Evolutionary conservation across 176 grass and related monocot genomes (phyloP).

Genomic region (Bolboschoenus planiculmis): DNA sequence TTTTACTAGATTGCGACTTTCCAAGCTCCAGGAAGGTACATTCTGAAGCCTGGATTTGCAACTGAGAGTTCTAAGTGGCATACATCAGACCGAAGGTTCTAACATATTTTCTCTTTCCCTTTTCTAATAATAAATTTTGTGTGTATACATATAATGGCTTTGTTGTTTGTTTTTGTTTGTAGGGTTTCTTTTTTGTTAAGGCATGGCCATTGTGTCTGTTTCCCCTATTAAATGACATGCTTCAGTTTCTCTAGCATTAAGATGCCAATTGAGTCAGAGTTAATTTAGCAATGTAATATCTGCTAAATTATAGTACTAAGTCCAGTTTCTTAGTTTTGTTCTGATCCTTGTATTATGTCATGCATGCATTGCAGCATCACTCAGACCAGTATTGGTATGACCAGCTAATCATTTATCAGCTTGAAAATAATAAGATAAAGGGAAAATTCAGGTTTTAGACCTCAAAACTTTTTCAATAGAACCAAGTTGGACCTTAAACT

Average conservation of each 20-base stretch:
- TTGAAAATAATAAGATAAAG: not conserved
- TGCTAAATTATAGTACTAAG: not conserved
- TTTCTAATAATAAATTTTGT: not conserved
- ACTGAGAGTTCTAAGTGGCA: slow-evolving; percentile 46
- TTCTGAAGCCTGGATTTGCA: slow-evolving; percentile 69
- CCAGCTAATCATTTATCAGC: not conserved
- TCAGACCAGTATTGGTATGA: not conserved
- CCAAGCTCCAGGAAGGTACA: slow-evolving; percentile 72
- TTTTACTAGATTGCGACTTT: slow-evolving; percentile 66
- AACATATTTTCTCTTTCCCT: not conserved
- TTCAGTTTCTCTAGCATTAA: not conserved
- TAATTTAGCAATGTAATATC: not conserved
- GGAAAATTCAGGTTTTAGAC: not conserved
- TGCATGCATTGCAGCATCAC: not conserved
- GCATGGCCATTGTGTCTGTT: not conserved
- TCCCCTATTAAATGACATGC: not conserved
- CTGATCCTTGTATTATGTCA: not conserved
- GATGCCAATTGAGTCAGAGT: not conserved
- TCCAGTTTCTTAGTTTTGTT: not conserved
- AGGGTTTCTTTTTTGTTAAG: not conserved
- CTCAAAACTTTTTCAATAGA: not conserved
- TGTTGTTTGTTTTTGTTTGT: not conserved
- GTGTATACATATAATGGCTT: not conserved
- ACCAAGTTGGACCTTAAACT: not conserved
- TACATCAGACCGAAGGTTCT: slow-evolving; percentile 55